A percentile compares a stretch with the other conserved stretches of the same genome.
Evolutionary conservation across 139 green algal species (phyloP).

Genomic region (Haematococcus sp.): DNA sequence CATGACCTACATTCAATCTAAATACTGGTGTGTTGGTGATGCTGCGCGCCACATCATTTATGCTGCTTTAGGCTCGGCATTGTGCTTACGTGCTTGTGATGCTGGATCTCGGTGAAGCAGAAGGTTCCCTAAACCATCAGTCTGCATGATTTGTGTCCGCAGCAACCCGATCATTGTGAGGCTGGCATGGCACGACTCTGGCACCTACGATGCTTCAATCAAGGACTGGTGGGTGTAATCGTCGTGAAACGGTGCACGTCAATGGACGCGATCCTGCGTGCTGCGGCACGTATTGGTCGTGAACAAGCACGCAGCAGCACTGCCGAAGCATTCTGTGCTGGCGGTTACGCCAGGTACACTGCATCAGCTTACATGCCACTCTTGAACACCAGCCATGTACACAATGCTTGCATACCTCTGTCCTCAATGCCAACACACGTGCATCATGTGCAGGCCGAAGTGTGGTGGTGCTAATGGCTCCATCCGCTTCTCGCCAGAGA

Average conservation of each 20-base stretch:
- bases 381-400: too few species aligned
- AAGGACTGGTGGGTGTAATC: slow-evolving; percentile 8
- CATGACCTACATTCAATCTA: background rate
- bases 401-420: too few species aligned
- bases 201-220: slow-evolving; percentile 68
- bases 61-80: background rate
- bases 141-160: too few species aligned
- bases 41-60: background rate
- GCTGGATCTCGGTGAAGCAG: too few species aligned
- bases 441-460: slow-evolving; percentile 35
- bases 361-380: too few species aligned
- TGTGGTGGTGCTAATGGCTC: slow-evolving; percentile 77
- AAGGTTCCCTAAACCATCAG: background rate
- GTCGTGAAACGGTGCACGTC: slow-evolving; percentile 4
- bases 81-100: background rate
- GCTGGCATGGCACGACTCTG: slow-evolving; percentile 76
- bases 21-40: slow-evolving; percentile 5
- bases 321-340: too few species aligned
- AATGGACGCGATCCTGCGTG: background rate
- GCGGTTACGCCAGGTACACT: too few species aligned
- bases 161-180: slow-evolving; percentile 63
- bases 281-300: background rate
- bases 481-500: slow-evolving; percentile 89
- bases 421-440: too few species aligned
- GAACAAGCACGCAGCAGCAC: too few species aligned